A percentile compares a stretch with the other conserved stretches of the same genome.
Conservation (phyloP, 192 early-diverging fungal genomes). For the Coemansia aciculifera region DNA sequence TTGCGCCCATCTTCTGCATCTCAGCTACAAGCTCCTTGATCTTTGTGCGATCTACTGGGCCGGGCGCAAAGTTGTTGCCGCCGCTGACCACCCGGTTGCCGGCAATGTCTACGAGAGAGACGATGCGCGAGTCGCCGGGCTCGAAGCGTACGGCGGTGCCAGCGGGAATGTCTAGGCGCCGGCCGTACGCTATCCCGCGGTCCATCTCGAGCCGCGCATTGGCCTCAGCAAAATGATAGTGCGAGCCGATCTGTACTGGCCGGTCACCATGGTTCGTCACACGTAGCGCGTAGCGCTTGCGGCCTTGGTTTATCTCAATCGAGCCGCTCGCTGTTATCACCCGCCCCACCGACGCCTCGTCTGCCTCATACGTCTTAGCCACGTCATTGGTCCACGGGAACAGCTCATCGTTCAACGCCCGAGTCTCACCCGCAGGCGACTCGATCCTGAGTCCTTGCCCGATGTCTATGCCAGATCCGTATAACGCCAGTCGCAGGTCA, state of each 20-base stretch:
- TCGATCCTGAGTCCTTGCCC: constrained; percentile 51
- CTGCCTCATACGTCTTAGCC: constrained; percentile 34
- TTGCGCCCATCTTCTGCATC: constrained; percentile 37
- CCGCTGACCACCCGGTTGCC: constrained; percentile 79
- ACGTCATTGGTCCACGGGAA: constrained; percentile 53
- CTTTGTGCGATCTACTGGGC: constrained; percentile 60
- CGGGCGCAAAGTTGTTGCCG: constrained; percentile 82
- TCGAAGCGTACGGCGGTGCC: constrained; percentile 96
- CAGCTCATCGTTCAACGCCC: constrained; percentile 38
- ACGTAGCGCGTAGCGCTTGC: constrained; percentile 63
- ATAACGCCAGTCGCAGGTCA: constrained; percentile 78
- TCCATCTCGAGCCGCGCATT: constrained; percentile 84
- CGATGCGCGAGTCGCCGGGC: constrained; percentile 88
- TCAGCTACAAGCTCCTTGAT: constrained; percentile 12
- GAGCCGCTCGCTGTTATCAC: constrained; percentile 65
- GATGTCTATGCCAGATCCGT: constrained; percentile 83
- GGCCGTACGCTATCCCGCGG: constrained; percentile 79
- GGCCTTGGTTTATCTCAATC: constrained; percentile 78
- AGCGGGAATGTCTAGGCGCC: constrained; percentile 87
- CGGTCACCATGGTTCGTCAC: constrained; percentile 95
- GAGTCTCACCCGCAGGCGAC: too few species aligned
- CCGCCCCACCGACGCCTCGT: constrained; percentile 60
- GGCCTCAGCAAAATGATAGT: constrained; percentile 96
- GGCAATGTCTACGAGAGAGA: constrained; percentile 79
- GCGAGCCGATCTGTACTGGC: constrained; percentile 92